phyloP scores from a whole-genome alignment of 768 basidiomycete species.

The Rhizopogon salebrosus region DNA sequence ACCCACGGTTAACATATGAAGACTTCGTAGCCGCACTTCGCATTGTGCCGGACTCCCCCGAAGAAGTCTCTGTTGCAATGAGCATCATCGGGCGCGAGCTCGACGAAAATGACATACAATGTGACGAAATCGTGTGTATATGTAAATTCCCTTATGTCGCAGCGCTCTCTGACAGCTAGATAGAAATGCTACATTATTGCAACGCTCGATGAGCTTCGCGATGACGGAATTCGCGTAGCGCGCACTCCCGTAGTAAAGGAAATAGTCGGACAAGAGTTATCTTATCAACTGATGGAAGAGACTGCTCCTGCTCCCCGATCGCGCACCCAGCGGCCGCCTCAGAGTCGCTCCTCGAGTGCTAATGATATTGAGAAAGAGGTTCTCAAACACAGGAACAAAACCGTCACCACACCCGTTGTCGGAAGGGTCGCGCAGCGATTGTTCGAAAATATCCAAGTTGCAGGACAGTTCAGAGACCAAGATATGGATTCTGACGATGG shows the following conservation, averaged over 20 bases:
- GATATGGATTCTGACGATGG: constrained; percentile 18
- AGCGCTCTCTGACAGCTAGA: neutral
- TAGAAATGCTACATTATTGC: constrained; percentile 43
- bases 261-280: constrained; percentile 22
- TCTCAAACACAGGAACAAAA: constrained; percentile 32
- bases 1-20: constrained; percentile 32
- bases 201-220: constrained; percentile 34
- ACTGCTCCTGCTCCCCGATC: constrained; percentile 10
- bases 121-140: constrained; percentile 41
- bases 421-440: constrained; percentile 41
- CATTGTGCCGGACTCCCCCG: constrained; percentile 22
- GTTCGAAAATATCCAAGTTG: constrained; percentile 40
- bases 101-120: constrained; percentile 35
- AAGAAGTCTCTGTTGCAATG: constrained; percentile 26
- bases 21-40: constrained; percentile 34
- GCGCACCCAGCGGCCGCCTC: constrained; percentile 9
- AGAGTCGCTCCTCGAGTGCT: constrained; percentile 6
- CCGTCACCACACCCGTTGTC: constrained; percentile 43
- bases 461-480: constrained; percentile 24
- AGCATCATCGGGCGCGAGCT: constrained; percentile 41
- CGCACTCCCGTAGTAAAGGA: constrained; percentile 38
- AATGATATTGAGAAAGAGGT: constrained; percentile 22
- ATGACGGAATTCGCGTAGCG: constrained; percentile 25
- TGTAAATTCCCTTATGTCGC: neutral
- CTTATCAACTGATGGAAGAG: constrained; percentile 17